Percentiles rank a stretch among this genome's conserved stretches.
Conservation (phyloP, 2,329 filamentous ascomycete species). For the Fusarium veterinarium region DNA sequence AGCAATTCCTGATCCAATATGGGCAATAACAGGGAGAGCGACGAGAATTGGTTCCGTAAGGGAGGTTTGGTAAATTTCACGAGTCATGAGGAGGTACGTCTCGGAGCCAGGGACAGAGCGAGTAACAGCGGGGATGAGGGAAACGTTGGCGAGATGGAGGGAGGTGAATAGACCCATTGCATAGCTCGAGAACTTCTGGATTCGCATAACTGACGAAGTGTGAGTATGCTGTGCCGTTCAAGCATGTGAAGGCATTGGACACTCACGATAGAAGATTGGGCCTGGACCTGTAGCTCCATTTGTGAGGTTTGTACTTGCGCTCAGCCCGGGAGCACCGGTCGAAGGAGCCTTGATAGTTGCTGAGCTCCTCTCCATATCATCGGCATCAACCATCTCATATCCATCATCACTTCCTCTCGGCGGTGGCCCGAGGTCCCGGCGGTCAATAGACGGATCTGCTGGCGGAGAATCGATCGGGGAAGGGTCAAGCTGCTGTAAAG, state of each 20-base stretch:
- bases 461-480: constrained; percentile 75
- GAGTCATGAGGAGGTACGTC: constrained; percentile 87
- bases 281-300: constrained; percentile 62
- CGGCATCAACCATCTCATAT: constrained; percentile 37
- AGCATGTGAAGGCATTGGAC: background rate
- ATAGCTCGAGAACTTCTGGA: constrained; percentile 92
- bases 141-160: constrained; percentile 84
- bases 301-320: constrained; percentile 54
- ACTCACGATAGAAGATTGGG: constrained; percentile 80
- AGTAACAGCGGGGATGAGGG: constrained; percentile 80
- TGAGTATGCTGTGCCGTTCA: background rate
- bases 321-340: constrained; percentile 65
- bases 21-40: constrained; percentile 76
- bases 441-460: constrained; percentile 55
- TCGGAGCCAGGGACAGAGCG: constrained; percentile 80
- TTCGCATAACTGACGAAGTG: constrained; percentile 55
- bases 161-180: constrained; percentile 80
- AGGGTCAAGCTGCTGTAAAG: constrained; percentile 83
- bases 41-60: constrained; percentile 84
- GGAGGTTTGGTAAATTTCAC: constrained; percentile 90
- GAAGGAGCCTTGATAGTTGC: constrained; percentile 56
- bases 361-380: constrained; percentile 48
- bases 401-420: constrained; percentile 47
- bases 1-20: constrained; percentile 80
- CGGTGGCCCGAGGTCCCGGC: constrained; percentile 53